phyloP scores from a whole-genome alignment of 2,329 filamentous ascomycete genomes.

The Didymella pomorum region DNA sequence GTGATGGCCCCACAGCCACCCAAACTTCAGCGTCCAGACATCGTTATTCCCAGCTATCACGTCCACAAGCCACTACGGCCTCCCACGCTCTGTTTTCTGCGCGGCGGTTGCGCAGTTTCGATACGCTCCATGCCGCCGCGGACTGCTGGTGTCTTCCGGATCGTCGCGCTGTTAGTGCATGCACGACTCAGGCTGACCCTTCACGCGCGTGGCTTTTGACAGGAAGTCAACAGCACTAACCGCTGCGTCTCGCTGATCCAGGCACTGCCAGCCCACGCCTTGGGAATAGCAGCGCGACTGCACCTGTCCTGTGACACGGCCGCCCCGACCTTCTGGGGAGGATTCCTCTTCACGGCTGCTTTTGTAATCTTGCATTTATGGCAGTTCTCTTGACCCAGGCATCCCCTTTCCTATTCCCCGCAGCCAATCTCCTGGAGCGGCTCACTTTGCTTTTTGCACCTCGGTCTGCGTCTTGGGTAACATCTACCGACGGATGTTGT shows the following conservation, averaged over 20 bases:
- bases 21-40: constrained; percentile 3
- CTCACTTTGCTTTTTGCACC: constrained; percentile 22
- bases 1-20: neutral
- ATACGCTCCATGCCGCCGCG: constrained; percentile 2
- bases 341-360: neutral
- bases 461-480: constrained; percentile 7
- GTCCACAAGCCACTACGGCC: neutral
- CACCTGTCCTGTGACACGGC: neutral
- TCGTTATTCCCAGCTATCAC: constrained; percentile 14
- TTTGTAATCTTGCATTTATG: neutral
- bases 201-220: constrained; percentile 1
- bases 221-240: neutral
- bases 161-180: neutral
- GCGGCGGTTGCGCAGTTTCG: constrained; percentile 1
- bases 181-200: constrained; percentile 8
- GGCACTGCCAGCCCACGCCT: neutral
- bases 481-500: constrained; percentile 16
- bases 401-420: constrained; percentile 17
- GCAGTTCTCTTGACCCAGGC: neutral
- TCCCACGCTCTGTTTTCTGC: neutral
- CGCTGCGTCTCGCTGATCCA: neutral
- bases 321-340: neutral
- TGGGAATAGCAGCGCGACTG: constrained; percentile 6
- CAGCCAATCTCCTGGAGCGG: constrained; percentile 26
- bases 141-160: constrained; percentile 7